Conservation (phyloP, 768 basidiomycete species). For the Pleurotus sapidus region DNA sequence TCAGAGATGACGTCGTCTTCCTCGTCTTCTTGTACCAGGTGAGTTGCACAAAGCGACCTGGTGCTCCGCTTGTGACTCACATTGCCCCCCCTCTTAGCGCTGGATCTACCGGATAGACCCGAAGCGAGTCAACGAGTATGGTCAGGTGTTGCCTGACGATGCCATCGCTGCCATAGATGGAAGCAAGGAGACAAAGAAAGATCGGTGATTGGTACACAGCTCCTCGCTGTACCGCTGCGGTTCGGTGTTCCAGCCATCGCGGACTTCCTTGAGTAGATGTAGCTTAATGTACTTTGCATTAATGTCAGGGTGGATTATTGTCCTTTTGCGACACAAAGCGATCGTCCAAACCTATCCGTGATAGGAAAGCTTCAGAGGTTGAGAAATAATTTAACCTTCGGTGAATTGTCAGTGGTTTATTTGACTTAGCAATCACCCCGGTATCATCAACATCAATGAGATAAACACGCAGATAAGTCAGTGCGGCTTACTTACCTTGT, state of each 20-base stretch:
- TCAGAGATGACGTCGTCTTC: conserved; percentile 90
- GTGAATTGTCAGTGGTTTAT: too few relatives aligned
- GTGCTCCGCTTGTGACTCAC: conserved; percentile 10
- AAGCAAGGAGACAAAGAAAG: conserved; percentile 56
- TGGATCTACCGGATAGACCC: conserved; percentile 98
- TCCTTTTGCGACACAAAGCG: too few relatives aligned
- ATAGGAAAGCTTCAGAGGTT: too few relatives aligned
- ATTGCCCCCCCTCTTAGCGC: conserved; percentile 45
- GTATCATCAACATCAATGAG: too few relatives aligned
- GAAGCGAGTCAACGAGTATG: conserved; percentile 94
- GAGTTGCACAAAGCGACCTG: conserved; percentile 21
- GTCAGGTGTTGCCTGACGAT: conserved; percentile 69
- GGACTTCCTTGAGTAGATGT: background rate
- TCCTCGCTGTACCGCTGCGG: background rate
- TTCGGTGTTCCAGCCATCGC: conserved; percentile 4
- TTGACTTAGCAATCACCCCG: too few relatives aligned
- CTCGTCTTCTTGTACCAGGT: conserved; percentile 92
- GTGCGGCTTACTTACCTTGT: too few relatives aligned
- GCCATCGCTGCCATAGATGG: conserved; percentile 35
- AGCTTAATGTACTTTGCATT: too few relatives aligned
- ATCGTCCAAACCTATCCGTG: too few relatives aligned
- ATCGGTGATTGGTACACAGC: conserved; percentile 19
- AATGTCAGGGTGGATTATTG: too few relatives aligned
- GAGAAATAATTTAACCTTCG: too few relatives aligned
- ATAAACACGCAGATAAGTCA: too few relatives aligned